These are phyloP conservation scores for Ophidiomyces ophidiicola DNA, from an alignment of 2,329 filamentous ascomycete genomes.

Conservation along the genomic window DNA sequence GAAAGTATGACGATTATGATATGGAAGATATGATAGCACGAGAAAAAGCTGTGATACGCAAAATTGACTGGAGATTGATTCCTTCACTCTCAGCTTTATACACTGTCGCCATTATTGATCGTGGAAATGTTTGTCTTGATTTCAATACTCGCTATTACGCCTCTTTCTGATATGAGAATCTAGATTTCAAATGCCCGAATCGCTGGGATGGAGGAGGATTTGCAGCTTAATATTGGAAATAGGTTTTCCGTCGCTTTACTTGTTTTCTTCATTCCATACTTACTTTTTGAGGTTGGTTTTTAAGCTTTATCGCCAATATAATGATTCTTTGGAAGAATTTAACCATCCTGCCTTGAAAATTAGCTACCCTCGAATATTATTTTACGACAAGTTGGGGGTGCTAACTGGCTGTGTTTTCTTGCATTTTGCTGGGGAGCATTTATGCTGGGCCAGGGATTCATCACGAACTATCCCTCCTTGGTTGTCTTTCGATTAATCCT, in stretches of 20 bases:
- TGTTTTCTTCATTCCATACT: slow-evolving; percentile 18
- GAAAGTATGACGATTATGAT: neutral
- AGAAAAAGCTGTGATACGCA: slow-evolving; percentile 28
- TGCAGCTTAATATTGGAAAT: slow-evolving; percentile 12
- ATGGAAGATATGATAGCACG: neutral
- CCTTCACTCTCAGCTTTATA: slow-evolving; percentile 54
- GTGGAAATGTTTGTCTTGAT: slow-evolving; percentile 49
- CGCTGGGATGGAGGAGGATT: slow-evolving; percentile 14
- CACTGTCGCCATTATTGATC: slow-evolving; percentile 64
- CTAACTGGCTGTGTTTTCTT: slow-evolving; percentile 14
- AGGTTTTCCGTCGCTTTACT: slow-evolving; percentile 14
- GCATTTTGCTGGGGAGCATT: slow-evolving; percentile 14
- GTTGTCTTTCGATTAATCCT: slow-evolving; percentile 33
- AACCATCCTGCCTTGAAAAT: neutral
- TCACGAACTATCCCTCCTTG: slow-evolving; percentile 27
- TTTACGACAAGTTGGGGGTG: slow-evolving; percentile 14
- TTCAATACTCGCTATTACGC: neutral
- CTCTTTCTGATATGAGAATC: neutral
- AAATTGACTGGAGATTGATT: slow-evolving; percentile 54
- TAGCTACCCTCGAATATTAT: slow-evolving; percentile 15
- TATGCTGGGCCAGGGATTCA: slow-evolving; percentile 13
- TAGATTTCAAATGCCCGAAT: slow-evolving; percentile 13
- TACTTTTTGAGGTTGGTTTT: slow-evolving; percentile 16
- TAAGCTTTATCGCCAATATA: neutral
- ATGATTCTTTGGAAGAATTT: neutral